A percentile compares a stretch with the other conserved stretches of the same genome.
phyloP scores from a whole-genome alignment of 225 moss, liverwort and hornwort genomes.

The Straminergon stramineum region DNA sequence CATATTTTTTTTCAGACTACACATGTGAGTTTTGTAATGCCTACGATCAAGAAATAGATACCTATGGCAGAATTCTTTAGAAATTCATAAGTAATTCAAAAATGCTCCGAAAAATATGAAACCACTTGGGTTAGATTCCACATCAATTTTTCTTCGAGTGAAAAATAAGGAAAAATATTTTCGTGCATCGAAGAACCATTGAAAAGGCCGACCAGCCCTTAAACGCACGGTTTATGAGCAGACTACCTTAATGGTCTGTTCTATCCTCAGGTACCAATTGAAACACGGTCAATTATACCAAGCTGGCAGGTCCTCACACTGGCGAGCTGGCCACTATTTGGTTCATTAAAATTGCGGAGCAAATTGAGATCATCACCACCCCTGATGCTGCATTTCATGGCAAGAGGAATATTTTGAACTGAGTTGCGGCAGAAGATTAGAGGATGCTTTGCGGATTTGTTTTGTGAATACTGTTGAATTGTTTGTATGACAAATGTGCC shows the following conservation, averaged over 20 bases:
- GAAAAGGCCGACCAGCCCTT: too few species aligned
- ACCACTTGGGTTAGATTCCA: too few species aligned
- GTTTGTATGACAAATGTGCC: not conserved
- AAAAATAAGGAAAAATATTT: too few species aligned
- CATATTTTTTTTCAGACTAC: too few species aligned
- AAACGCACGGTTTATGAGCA: too few species aligned
- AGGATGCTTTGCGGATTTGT: not conserved
- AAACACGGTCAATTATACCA: not conserved
- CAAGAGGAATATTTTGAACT: slow-evolving; percentile 18
- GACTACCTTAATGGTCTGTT: not conserved
- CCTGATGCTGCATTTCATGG: not conserved
- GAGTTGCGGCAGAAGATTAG: not conserved
- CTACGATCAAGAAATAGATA: too few species aligned
- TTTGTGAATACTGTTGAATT: not conserved
- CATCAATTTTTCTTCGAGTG: too few species aligned
- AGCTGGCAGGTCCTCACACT: slow-evolving; percentile 35
- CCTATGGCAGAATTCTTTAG: too few species aligned
- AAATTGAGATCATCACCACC: not conserved
- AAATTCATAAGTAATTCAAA: too few species aligned
- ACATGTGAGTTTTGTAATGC: too few species aligned
- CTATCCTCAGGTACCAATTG: not conserved
- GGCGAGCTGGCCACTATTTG: slow-evolving; percentile 41
- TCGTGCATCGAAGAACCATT: too few species aligned
- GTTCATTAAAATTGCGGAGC: slow-evolving; percentile 5
- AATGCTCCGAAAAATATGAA: too few species aligned